phyloP scores from a whole-genome alignment of 176 grass and related monocot genomes.

The Paspalum notatum region DNA sequence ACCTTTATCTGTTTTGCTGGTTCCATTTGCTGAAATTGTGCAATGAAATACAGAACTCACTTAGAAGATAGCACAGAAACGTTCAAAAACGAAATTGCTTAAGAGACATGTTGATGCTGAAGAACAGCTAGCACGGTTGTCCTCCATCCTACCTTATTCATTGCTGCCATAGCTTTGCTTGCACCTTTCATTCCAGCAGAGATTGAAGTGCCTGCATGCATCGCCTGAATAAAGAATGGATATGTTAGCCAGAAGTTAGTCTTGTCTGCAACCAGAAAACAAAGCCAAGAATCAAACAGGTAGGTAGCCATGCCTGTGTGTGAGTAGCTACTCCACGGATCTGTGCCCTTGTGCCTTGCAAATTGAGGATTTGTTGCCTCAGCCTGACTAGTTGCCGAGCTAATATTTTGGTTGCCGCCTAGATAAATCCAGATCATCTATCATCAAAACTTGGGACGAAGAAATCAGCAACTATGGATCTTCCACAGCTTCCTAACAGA shows the following conservation, averaged over 20 bases:
- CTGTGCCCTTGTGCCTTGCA: slow-evolving; percentile 93
- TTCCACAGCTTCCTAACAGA: slow-evolving; percentile 18
- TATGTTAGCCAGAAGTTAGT: not conserved
- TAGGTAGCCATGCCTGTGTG: slow-evolving; percentile 61
- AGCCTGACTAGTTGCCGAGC: slow-evolving; percentile 91
- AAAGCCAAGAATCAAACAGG: slow-evolving; percentile 3
- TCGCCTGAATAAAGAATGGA: slow-evolving; percentile 66
- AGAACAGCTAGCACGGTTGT: slow-evolving; percentile 36
- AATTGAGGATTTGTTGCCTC: slow-evolving; percentile 95
- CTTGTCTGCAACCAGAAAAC: slow-evolving; percentile 4
- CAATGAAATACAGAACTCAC: slow-evolving; percentile 12
- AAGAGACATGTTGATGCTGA: slow-evolving; percentile 1
- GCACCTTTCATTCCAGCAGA: slow-evolving; percentile 99
- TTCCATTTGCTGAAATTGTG: slow-evolving; percentile 92
- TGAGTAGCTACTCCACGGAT: slow-evolving; percentile 98
- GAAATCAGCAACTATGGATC: not conserved
- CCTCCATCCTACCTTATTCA: slow-evolving; percentile 85
- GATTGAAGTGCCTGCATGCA: slow-evolving; percentile 96
- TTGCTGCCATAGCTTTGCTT: slow-evolving; percentile 98
- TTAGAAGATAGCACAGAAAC: slow-evolving; percentile 22
- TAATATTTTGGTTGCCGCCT: slow-evolving; percentile 96
- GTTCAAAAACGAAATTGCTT: slow-evolving; percentile 34
- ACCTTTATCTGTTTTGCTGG: slow-evolving; percentile 86
- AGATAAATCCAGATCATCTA: slow-evolving; percentile 41
- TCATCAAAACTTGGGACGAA: slow-evolving; percentile 15